A percentile compares a stretch with the other conserved stretches of the same genome.
These are phyloP conservation scores for Rhizophagus sp. DNA, from an alignment of 192 early-diverging fungal species.

Conservation along the genomic window DNA sequence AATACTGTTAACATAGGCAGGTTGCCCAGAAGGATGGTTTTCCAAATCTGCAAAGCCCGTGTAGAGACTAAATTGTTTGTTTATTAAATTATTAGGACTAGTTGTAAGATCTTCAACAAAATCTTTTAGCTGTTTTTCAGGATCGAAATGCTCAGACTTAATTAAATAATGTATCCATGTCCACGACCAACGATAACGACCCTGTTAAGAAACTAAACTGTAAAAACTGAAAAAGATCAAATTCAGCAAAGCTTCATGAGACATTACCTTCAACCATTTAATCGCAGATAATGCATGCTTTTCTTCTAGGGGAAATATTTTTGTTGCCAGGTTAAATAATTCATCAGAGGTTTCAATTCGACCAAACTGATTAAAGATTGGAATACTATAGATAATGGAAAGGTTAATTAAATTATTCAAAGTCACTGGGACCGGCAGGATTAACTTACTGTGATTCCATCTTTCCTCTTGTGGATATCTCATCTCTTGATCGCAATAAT, in stretches of 20 bases:
- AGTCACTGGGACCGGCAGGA: not conserved
- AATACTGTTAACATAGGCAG: not conserved
- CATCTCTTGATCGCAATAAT: not conserved
- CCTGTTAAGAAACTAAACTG: slow-evolving; percentile 1
- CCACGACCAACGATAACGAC: not conserved
- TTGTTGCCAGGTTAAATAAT: too few species aligned
- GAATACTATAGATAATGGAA: too few species aligned
- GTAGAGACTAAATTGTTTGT: not conserved
- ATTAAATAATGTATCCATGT: not conserved
- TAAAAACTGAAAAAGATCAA: not conserved
- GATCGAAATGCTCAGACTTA: not conserved
- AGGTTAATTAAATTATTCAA: not conserved
- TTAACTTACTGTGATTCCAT: not conserved
- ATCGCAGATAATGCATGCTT: too few species aligned
- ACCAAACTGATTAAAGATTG: too few species aligned
- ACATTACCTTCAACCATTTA: not conserved
- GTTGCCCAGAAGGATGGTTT: not conserved
- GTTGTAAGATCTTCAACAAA: not conserved
- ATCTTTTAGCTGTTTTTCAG: not conserved
- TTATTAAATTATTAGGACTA: not conserved
- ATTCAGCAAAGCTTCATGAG: not conserved
- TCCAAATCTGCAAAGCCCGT: not conserved
- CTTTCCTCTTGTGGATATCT: not conserved
- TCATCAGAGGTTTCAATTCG: too few species aligned
- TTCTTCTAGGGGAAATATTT: too few species aligned